phyloP scores from a whole-genome alignment of 2,329 filamentous ascomycete species.

The Colletotrichum lupini region DNA sequence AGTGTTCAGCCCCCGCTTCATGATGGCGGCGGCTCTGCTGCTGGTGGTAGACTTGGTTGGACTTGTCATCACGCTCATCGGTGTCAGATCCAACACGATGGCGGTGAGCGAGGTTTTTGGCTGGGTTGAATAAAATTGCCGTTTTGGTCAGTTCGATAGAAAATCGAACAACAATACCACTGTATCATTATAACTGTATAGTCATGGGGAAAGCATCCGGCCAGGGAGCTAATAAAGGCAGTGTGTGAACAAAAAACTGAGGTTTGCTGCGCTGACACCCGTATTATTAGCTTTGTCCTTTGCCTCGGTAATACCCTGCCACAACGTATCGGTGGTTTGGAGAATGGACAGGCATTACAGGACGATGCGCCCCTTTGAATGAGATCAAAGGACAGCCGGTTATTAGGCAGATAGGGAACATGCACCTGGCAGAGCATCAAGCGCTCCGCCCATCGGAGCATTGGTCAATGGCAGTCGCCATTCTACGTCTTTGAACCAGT shows the following conservation, averaged over 20 bases:
- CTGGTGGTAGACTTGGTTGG: conserved; percentile 82
- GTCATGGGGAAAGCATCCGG: not conserved
- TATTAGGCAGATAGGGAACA: not conserved
- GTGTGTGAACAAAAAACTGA: conserved; percentile 21
- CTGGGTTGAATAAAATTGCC: conserved; percentile 63
- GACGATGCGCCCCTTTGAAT: not conserved
- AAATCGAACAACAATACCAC: not conserved
- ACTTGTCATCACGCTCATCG: conserved; percentile 77
- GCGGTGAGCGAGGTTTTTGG: conserved; percentile 92
- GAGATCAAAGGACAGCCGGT: not conserved
- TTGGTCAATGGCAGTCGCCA: conserved; percentile 18
- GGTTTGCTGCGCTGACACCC: conserved; percentile 23
- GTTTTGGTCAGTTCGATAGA: not conserved
- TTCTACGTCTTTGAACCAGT: not conserved
- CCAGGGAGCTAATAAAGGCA: not conserved
- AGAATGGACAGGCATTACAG: not conserved
- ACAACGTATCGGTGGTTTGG: not conserved
- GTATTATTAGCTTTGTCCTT: conserved; percentile 16
- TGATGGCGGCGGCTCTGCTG: conserved; percentile 80
- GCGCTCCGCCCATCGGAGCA: not conserved
- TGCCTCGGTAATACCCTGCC: conserved; percentile 18
- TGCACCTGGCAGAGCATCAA: not conserved
- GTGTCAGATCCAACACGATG: conserved; percentile 79
- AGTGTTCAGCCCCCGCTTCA: conserved; percentile 91
- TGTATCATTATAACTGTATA: conserved; percentile 11